Percentiles rank a stretch among this genome's conserved stretches.
phyloP scores from a whole-genome alignment of 2,329 filamentous ascomycete genomes.

The Tolypocladium guangdongense region DNA sequence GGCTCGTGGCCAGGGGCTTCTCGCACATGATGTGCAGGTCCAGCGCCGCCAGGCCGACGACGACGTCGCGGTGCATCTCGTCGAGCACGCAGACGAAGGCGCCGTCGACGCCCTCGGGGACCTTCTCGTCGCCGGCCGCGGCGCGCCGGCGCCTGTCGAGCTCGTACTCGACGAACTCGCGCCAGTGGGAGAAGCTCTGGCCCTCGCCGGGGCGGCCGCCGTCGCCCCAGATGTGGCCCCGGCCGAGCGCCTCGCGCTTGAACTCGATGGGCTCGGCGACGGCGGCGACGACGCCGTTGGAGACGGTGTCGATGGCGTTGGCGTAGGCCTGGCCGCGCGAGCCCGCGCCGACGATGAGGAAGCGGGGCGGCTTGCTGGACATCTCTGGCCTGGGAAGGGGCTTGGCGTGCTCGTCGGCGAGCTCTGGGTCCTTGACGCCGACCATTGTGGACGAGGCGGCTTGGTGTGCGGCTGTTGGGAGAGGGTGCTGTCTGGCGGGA shows the following conservation, averaged over 20 bases:
- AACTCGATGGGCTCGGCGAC: constrained; percentile 73
- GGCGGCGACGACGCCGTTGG: constrained; percentile 58
- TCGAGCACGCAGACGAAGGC: constrained; percentile 64
- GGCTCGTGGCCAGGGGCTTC: constrained; percentile 77
- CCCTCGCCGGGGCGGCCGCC: constrained; percentile 37
- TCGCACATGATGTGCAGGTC: constrained; percentile 83
- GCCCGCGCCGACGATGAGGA: constrained; percentile 75
- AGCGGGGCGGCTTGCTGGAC: constrained; percentile 45
- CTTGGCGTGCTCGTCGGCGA: constrained; percentile 10
- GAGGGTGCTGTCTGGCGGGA: too few relatives aligned
- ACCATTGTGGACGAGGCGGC: constrained; percentile 6
- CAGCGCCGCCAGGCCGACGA: constrained; percentile 60
- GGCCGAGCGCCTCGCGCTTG: constrained; percentile 63
- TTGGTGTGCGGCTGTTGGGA: neutral
- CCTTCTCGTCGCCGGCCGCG: constrained; percentile 32
- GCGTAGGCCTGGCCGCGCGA: constrained; percentile 69
- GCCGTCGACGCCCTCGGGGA: constrained; percentile 48
- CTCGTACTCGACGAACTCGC: constrained; percentile 67
- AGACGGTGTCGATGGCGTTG: constrained; percentile 51
- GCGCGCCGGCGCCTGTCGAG: constrained; percentile 43
- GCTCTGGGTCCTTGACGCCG: constrained; percentile 10
- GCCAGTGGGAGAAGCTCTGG: constrained; percentile 65
- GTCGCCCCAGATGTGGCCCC: constrained; percentile 60
- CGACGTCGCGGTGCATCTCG: constrained; percentile 75
- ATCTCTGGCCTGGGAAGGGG: constrained; percentile 30